Evolutionary conservation across 1,139 yeast species (phyloP), one percentile per base, ranked within the genome.

Genomic region (Meyerozyma sp.): DNA sequence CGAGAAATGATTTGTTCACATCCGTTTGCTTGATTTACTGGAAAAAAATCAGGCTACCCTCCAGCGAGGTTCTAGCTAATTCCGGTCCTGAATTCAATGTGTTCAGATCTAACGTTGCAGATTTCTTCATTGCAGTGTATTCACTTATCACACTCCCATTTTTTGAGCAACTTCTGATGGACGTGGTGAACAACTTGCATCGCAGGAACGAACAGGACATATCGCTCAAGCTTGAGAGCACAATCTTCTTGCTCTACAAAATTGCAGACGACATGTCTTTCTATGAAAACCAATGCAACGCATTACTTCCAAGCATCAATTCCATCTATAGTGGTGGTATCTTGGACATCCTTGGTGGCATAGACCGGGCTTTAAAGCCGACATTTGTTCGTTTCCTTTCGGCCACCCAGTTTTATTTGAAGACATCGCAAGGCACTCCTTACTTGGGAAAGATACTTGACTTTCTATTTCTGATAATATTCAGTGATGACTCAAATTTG

Each of bases 71-170:
- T 2, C 50, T 56, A 18, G 45, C 49, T n/a, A 21, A 47, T 3
- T 49, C 58, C 25, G 49, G 59, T 11, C 55, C 65, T 18, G 93
- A 83, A 51, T 88, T 90, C 56, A 62, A 66, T 14, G 75, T 80
- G 25, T 91, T 81, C 58, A 73, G 96, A 51, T 66, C 77, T 21
- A 91, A 84, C 47, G 84, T 86, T 8, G 77, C 84, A 2, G 97
- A 91, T 53, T 70, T 90, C 42, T 78, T 87, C 52, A 91, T 88
- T 43, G 69, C 79, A 1, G 63, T 84, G 3, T 87, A 84, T 64
- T 78, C 89, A 1, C 66, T 86, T 11, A 66, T 88, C 41, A 85
- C 85, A 30, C 55, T 67, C 5, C 70, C 76, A 2, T 65, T 89
- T 40, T 79, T 81, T 52, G 69, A 75, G 4, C 70, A 69, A 30